phyloP scores from a whole-genome alignment of 2,329 filamentous ascomycete genomes.

The Penicillium sp. region DNA sequence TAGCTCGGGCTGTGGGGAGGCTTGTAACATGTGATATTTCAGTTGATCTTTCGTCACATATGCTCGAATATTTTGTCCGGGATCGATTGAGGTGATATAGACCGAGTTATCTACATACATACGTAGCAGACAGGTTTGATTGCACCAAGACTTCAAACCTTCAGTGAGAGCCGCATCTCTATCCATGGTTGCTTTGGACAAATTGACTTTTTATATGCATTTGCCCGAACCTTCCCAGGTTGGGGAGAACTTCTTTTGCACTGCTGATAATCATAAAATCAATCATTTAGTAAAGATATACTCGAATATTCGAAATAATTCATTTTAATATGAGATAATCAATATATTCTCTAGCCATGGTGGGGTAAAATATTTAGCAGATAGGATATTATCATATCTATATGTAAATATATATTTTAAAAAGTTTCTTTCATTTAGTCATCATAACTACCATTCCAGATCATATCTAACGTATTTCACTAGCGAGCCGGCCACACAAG shows the following conservation, averaged over 20 bases:
- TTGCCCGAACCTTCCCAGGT: neutral
- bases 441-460: neutral
- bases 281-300: neutral
- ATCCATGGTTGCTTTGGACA: neutral
- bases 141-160: neutral
- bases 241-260: neutral
- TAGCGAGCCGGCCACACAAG: too few species aligned
- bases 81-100: neutral
- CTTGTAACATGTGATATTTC: neutral
- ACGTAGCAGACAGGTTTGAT: neutral
- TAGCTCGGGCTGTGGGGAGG: neutral
- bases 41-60: too few species aligned
- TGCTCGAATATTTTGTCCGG: neutral
- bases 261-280: too few species aligned
- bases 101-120: neutral
- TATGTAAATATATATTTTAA: neutral
- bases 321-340: neutral
- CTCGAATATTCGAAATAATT: too few species aligned
- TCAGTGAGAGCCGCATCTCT: neutral
- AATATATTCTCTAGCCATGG: neutral
- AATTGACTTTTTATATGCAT: neutral
- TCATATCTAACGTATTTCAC: too few species aligned
- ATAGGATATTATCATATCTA: neutral
- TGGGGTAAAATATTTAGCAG: too few species aligned
- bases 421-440: neutral